Percentiles rank a stretch among this genome's conserved stretches.
These are phyloP conservation scores for Xylariomycetidae sp. DNA, from an alignment of 2,329 filamentous ascomycete species.

Conservation along the genomic window DNA sequence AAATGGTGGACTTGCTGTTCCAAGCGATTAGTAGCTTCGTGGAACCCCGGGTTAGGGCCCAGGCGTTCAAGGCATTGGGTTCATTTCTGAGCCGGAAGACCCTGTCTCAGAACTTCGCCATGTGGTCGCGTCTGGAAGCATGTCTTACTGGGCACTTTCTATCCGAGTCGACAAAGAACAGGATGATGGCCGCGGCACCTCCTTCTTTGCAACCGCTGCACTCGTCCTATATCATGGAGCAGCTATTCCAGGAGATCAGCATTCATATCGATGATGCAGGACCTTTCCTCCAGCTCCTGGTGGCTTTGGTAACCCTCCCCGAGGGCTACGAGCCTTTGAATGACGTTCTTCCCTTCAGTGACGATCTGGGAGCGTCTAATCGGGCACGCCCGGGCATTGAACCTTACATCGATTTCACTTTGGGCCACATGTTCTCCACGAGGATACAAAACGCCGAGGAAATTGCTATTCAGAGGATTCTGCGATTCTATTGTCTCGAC, in stretches of 20 bases:
- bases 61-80: constrained; percentile 72
- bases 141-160: constrained; percentile 64
- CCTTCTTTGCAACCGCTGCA: too few species aligned
- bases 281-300: constrained; percentile 74
- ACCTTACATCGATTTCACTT: constrained; percentile 83
- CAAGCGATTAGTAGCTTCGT: constrained; percentile 73
- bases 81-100: constrained; percentile 72
- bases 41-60: constrained; percentile 71
- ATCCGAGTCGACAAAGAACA: constrained; percentile 16
- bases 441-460: constrained; percentile 61
- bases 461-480: constrained; percentile 61
- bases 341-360: constrained; percentile 79
- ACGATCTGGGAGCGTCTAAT: constrained; percentile 70
- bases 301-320: constrained; percentile 63
- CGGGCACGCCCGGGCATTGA: constrained; percentile 79
- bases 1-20: constrained; percentile 68
- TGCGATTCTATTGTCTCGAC: constrained; percentile 75
- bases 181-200: constrained; percentile 23
- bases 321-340: constrained; percentile 55
- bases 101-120: constrained; percentile 56
- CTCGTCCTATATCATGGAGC: constrained; percentile 43
- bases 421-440: constrained; percentile 70
- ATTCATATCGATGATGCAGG: constrained; percentile 79
- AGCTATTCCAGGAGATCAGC: constrained; percentile 67
- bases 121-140: constrained; percentile 77